Evolutionary conservation across 2,329 filamentous ascomycete genomes (phyloP).

Genomic region (Gnomoniopsis sp.): DNA sequence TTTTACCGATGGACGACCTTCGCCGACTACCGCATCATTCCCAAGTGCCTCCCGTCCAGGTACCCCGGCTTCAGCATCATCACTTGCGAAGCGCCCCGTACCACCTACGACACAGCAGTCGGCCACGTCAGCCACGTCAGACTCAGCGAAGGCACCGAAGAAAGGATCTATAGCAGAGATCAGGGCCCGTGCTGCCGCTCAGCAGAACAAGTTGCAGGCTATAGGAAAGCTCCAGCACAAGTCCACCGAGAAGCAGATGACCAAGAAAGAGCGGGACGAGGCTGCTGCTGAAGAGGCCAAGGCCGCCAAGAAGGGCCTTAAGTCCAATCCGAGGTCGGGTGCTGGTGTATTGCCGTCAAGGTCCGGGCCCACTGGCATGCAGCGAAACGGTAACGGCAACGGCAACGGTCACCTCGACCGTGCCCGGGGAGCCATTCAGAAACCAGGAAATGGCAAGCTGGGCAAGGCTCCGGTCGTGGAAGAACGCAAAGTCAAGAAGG

Average conservation of each 20-base stretch:
- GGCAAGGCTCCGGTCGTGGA: slow-evolving; percentile 32
- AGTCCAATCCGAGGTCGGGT: slow-evolving; percentile 10
- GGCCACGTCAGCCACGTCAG: slow-evolving; percentile 25
- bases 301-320: slow-evolving; percentile 19
- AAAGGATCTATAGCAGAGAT: slow-evolving; percentile 74
- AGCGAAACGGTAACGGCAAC: slow-evolving; percentile 12
- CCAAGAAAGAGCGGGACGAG: slow-evolving; percentile 51
- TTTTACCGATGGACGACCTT: slow-evolving; percentile 6
- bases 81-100: slow-evolving; percentile 3
- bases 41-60: not conserved
- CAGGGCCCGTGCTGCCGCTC: slow-evolving; percentile 67
- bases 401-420: slow-evolving; percentile 10
- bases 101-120: not conserved
- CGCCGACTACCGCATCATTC: slow-evolving; percentile 13
- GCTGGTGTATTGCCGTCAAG: slow-evolving; percentile 12
- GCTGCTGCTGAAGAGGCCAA: slow-evolving; percentile 40
- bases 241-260: slow-evolving; percentile 60
- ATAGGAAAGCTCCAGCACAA: slow-evolving; percentile 74
- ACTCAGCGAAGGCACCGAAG: slow-evolving; percentile 52
- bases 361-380: slow-evolving; percentile 21
- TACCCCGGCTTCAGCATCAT: not conserved
- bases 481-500: slow-evolving; percentile 60
- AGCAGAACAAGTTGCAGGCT: slow-evolving; percentile 57
- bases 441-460: slow-evolving; percentile 5
- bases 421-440: slow-evolving; percentile 3